Evolutionary conservation across 208 protist species (phyloP).

Genomic region (Leishmania mexicana): DNA sequence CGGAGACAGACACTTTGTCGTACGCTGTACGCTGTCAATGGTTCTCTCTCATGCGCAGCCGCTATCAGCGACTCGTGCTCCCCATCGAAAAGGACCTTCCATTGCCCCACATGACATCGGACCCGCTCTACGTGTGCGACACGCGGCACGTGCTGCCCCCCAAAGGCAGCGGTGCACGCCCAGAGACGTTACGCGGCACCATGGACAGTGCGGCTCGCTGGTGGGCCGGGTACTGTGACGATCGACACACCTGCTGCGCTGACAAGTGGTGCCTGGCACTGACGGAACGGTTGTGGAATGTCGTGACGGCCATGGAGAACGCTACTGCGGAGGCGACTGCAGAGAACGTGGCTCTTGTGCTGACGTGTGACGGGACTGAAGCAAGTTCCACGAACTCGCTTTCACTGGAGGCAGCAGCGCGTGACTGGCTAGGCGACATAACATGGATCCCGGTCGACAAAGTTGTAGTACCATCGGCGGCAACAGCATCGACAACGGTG

Average conservation of each 20-base stretch:
- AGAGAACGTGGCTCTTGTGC: constrained; percentile 7
- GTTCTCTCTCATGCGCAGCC: constrained; percentile 42
- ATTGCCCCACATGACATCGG: constrained; percentile 33
- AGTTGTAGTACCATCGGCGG: neutral
- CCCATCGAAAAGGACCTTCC: constrained; percentile 62
- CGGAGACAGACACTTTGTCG: constrained; percentile 7
- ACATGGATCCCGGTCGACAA: constrained; percentile 5
- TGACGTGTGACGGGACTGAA: neutral
- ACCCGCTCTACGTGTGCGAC: constrained; percentile 52
- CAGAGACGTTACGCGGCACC: neutral
- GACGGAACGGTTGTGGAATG: constrained; percentile 36
- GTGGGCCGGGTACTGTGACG: constrained; percentile 46
- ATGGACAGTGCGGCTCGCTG: constrained; percentile 30
- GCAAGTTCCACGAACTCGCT: neutral
- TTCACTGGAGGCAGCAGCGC: neutral
- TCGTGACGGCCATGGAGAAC: constrained; percentile 31
- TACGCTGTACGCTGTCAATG: constrained; percentile 32
- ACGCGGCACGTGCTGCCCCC: constrained; percentile 28
- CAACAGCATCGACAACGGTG: neutral
- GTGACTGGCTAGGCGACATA: neutral
- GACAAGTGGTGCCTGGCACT: constrained; percentile 49
- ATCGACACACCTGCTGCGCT: constrained; percentile 28
- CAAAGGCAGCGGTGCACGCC: neutral
- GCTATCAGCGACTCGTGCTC: constrained; percentile 62
- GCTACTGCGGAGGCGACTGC: neutral